phyloP scores from a whole-genome alignment of 495 filamentous ascomycete species.

The Platismatia glauca region DNA sequence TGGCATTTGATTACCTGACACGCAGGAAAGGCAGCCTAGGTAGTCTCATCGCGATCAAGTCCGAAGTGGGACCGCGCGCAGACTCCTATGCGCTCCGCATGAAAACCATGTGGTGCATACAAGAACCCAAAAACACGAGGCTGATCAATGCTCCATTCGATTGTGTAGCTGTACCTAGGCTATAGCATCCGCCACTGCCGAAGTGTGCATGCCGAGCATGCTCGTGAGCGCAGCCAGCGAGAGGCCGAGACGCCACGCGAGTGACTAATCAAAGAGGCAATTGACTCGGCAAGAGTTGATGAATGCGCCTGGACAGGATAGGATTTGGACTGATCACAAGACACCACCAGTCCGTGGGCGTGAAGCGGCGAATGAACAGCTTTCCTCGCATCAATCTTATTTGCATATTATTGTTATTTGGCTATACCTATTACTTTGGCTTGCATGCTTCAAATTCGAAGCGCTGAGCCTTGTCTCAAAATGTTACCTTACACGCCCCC shows the following conservation, averaged over 20 bases:
- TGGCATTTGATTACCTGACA: background rate
- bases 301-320: background rate
- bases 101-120: background rate
- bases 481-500: constrained; percentile 13
- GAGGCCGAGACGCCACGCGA: too few relatives aligned
- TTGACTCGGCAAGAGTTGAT: background rate
- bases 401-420: too few relatives aligned
- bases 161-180: background rate
- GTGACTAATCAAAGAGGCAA: too few relatives aligned
- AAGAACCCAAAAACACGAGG: background rate
- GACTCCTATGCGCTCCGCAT: background rate
- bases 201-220: background rate
- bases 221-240: too few relatives aligned
- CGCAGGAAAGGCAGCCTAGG: background rate
- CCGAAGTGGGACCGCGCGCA: background rate
- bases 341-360: background rate
- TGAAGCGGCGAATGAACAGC: background rate
- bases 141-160: background rate
- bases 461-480: constrained; percentile 8
- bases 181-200: background rate
- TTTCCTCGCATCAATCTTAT: background rate
- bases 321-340: background rate
- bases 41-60: background rate
- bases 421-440: too few relatives aligned
- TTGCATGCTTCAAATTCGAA: constrained; percentile 9